Conservation (phyloP, 2,329 filamentous ascomycete species). For the Paraphaeosphaeria minitans region DNA sequence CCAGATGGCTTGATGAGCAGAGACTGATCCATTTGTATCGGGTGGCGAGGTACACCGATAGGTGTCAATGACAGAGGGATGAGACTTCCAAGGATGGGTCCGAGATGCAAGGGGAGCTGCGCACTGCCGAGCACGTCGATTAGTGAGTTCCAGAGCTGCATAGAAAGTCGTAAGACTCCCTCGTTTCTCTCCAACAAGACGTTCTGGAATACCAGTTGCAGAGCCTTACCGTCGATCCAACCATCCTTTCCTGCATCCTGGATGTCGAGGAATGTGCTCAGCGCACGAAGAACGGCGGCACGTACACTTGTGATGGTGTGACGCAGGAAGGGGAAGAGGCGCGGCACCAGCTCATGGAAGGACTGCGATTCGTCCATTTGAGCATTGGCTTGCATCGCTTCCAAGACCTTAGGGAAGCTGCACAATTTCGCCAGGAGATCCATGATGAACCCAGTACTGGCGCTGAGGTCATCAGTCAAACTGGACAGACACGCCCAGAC, state of each 20-base stretch:
- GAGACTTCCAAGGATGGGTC: conserved; percentile 76
- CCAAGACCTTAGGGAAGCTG: conserved; percentile 87
- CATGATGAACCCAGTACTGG: conserved; percentile 98
- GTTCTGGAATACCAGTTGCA: conserved; percentile 93
- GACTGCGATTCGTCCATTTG: conserved; percentile 77
- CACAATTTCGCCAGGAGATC: conserved; percentile 95
- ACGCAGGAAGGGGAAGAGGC: conserved; percentile 92
- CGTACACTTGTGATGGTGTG: conserved; percentile 97
- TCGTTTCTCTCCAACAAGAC: conserved; percentile 90
- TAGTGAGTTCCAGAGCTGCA: conserved; percentile 85
- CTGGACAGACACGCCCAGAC: conserved; percentile 98
- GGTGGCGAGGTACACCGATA: conserved; percentile 87
- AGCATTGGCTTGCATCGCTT: conserved; percentile 92
- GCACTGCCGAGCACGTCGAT: conserved; percentile 70
- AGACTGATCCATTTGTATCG: conserved; percentile 86
- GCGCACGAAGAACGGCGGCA: conserved; percentile 86
- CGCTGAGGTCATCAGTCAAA: conserved; percentile 94
- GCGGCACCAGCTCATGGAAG: conserved; percentile 88
- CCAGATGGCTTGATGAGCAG: conserved; percentile 95
- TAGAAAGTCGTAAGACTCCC: conserved; percentile 77
- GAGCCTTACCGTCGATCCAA: conserved; percentile 89
- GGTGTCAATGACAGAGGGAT: conserved; percentile 86
- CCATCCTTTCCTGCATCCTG: conserved; percentile 78
- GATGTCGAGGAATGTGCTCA: conserved; percentile 90
- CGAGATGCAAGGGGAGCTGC: conserved; percentile 74